Conservation (phyloP, 805 yeast genomes). For the Starmerella ratchasimensis region DNA sequence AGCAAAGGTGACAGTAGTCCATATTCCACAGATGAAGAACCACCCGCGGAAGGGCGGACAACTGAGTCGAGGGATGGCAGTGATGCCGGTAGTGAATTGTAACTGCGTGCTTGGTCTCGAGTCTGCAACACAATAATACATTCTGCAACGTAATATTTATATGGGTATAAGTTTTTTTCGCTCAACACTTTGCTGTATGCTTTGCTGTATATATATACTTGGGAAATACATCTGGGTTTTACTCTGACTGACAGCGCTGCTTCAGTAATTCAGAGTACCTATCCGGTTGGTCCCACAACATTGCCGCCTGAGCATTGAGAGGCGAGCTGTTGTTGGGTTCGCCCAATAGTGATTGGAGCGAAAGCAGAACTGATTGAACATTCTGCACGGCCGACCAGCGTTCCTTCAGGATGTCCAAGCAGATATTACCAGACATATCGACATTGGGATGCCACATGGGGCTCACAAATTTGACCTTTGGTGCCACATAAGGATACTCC, state of each 20-base stretch:
- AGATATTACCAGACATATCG: constrained; percentile 50
- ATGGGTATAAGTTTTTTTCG: too few relatives aligned
- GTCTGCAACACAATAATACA: too few relatives aligned
- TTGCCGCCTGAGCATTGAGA: constrained; percentile 44
- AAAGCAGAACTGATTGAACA: constrained; percentile 45
- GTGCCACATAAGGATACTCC: constrained; percentile 47
- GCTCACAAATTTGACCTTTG: constrained; percentile 40
- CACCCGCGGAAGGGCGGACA: too few relatives aligned
- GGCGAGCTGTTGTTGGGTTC: constrained; percentile 51
- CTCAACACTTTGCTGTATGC: too few relatives aligned
- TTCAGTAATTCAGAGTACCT: constrained; percentile 31
- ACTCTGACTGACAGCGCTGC: constrained; percentile 27
- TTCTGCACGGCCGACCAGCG: constrained; percentile 53
- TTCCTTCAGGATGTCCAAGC: constrained; percentile 49
- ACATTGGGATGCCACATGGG: constrained; percentile 59
- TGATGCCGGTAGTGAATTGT: too few relatives aligned
- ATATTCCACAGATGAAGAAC: too few relatives aligned
- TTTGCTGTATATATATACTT: too few relatives aligned
- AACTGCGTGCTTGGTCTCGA: too few relatives aligned
- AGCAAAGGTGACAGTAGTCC: too few relatives aligned
- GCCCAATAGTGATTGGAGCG: constrained; percentile 45
- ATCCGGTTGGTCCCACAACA: constrained; percentile 36
- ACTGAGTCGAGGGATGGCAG: too few relatives aligned
- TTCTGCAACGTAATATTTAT: too few relatives aligned
- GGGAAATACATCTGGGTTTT: not conserved